phyloP scores from a whole-genome alignment of 768 basidiomycete species.

The Mycena epipterygia region DNA sequence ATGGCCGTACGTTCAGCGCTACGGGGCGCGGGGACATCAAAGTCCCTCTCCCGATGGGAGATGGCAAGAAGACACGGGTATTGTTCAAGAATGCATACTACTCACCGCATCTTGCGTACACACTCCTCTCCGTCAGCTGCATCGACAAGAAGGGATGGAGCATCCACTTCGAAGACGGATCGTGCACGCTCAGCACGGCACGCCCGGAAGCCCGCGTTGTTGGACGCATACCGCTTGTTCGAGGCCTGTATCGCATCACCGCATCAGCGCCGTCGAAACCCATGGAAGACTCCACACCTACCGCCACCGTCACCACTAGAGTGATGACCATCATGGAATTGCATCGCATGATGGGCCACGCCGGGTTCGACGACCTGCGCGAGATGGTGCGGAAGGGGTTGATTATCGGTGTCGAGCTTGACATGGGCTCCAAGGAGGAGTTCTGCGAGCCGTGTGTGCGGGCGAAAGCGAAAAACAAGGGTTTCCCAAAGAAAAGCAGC shows the following conservation, averaged over 20 bases:
- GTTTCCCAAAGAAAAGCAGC: slow-evolving; percentile 35
- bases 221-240: slow-evolving; percentile 38
- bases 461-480: slow-evolving; percentile 36
- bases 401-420: slow-evolving; percentile 48
- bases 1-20: slow-evolving; percentile 15
- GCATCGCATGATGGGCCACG: slow-evolving; percentile 52
- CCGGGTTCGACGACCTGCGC: slow-evolving; percentile 43
- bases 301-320: slow-evolving; percentile 29
- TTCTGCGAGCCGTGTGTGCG: slow-evolving; percentile 44
- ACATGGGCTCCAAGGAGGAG: slow-evolving; percentile 31
- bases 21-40: slow-evolving; percentile 1
- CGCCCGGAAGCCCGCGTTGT: slow-evolving; percentile 27
- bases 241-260: slow-evolving; percentile 44
- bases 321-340: slow-evolving; percentile 44
- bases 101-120: slow-evolving; percentile 15
- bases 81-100: slow-evolving; percentile 17
- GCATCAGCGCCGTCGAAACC: slow-evolving; percentile 1
- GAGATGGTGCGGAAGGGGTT: slow-evolving; percentile 44
- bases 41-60: slow-evolving; percentile 17
- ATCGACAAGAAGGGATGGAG: slow-evolving; percentile 17
- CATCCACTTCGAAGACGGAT: slow-evolving; percentile 23
- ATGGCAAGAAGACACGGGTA: slow-evolving; percentile 4
- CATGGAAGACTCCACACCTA: neutral
- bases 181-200: slow-evolving; percentile 12
- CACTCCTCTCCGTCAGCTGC: slow-evolving; percentile 14